Evolutionary conservation across 2,329 filamentous ascomycete species (phyloP).

Genomic region (Exserohilum turcica): DNA sequence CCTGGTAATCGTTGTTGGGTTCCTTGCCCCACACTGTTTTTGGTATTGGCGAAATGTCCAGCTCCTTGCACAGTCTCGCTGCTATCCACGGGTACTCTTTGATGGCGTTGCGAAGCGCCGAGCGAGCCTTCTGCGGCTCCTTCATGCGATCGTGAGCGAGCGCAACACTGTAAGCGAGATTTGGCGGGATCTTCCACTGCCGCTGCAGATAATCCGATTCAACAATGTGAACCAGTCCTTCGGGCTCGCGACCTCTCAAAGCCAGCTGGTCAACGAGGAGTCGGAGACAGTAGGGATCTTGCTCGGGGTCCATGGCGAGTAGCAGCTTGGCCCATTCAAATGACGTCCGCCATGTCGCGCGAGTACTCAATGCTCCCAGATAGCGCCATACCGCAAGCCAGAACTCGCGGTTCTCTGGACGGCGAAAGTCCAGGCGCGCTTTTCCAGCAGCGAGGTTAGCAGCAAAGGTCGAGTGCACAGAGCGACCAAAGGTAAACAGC

Average conservation of each 20-base stretch:
- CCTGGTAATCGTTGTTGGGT: conserved; percentile 67
- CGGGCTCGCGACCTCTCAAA: conserved; percentile 76
- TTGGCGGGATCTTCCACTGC: conserved; percentile 62
- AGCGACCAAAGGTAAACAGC: conserved; percentile 90
- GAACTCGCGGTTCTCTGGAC: conserved; percentile 88
- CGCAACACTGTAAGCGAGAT: conserved; percentile 76
- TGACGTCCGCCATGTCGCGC: conserved; percentile 91
- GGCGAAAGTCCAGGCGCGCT: conserved; percentile 77
- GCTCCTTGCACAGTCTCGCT: conserved; percentile 75
- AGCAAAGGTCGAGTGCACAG: conserved; percentile 81
- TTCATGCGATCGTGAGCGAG: conserved; percentile 76
- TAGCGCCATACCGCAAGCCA: conserved; percentile 91
- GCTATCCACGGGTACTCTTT: conserved; percentile 83
- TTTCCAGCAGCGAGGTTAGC: conserved; percentile 76
- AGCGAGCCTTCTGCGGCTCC: conserved; percentile 68
- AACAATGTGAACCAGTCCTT: conserved; percentile 75
- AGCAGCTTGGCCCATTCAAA: conserved; percentile 92
- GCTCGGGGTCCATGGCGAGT: conserved; percentile 70
- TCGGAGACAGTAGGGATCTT: conserved; percentile 82
- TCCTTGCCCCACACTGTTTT: conserved; percentile 81
- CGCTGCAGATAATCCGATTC: conserved; percentile 55
- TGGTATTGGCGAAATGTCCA: conserved; percentile 76
- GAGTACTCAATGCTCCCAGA: conserved; percentile 80
- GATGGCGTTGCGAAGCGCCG: conserved; percentile 70
- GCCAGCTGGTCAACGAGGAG: conserved; percentile 84